phyloP scores from a whole-genome alignment of 2,329 filamentous ascomycete genomes.

The Fusarium stilboides region DNA sequence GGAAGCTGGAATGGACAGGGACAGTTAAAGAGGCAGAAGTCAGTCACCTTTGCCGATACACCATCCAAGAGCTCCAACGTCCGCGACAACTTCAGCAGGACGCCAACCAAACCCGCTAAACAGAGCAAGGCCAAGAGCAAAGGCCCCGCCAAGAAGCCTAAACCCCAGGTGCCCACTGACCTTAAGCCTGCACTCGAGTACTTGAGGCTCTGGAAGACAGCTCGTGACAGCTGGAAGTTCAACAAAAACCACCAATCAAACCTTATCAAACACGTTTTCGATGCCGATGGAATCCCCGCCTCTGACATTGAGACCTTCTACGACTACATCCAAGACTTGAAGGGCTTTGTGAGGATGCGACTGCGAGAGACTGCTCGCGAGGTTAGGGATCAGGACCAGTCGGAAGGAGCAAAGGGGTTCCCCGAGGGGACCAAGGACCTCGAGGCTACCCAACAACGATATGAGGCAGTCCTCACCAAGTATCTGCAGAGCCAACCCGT shows the following conservation, averaged over 20 bases:
- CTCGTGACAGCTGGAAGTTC: conserved; percentile 88
- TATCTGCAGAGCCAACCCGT: conserved; percentile 59
- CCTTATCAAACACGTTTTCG: conserved; percentile 86
- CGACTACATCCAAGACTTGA: conserved; percentile 83
- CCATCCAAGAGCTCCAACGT: conserved; percentile 48
- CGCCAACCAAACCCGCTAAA: conserved; percentile 53
- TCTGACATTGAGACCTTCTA: conserved; percentile 79
- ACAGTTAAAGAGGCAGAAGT: conserved; percentile 61
- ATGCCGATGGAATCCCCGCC: conserved; percentile 78
- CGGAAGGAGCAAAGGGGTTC: conserved; percentile 64
- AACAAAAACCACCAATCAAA: conserved; percentile 93
- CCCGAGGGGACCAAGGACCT: conserved; percentile 64
- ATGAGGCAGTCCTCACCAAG: conserved; percentile 68
- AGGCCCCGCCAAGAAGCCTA: conserved; percentile 58
- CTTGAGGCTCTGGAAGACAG: conserved; percentile 80
- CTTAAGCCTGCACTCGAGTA: conserved; percentile 81
- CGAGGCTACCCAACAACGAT: conserved; percentile 66
- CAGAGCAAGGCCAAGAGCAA: conserved; percentile 55
- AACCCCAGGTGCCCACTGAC: conserved; percentile 58
- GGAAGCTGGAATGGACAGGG: conserved; percentile 48
- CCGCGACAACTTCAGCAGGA: conserved; percentile 47
- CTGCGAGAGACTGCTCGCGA: conserved; percentile 77
- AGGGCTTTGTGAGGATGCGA: conserved; percentile 80
- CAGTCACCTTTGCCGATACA: conserved; percentile 65
- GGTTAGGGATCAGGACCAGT: conserved; percentile 70